A percentile compares a stretch with the other conserved stretches of the same genome.
These are phyloP conservation scores for Brachypodium distachyon DNA, from an alignment of 202 grass and related monocot genomes.

Conservation along the genomic window DNA sequence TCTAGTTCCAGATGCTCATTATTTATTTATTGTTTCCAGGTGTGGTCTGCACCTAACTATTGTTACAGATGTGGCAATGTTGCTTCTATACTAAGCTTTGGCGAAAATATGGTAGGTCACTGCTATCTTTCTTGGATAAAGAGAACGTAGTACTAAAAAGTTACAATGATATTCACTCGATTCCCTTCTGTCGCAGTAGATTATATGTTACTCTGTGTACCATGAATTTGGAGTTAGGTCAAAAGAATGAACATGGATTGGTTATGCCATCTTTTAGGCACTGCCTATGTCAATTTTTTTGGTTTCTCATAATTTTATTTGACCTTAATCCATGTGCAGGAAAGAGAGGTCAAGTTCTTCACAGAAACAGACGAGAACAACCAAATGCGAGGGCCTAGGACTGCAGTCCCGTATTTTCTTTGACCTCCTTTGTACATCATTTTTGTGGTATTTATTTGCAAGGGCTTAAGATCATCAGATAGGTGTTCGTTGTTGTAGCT, in stretches of 20 bases:
- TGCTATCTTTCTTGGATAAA: neutral
- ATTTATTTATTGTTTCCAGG: conserved; percentile 34
- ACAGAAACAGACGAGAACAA: conserved; percentile 82
- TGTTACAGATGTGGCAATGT: conserved; percentile 99
- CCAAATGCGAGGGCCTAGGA: conserved; percentile 63
- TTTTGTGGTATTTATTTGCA: conserved; percentile 9
- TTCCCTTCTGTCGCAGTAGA: neutral
- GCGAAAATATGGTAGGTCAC: conserved; percentile 68
- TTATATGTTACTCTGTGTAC: neutral
- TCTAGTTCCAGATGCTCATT: neutral
- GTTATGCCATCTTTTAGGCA: neutral
- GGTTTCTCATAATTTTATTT: neutral
- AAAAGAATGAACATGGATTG: neutral
- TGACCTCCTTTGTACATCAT: conserved; percentile 39
- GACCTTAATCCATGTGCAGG: conserved; percentile 26
- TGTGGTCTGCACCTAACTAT: conserved; percentile 99
- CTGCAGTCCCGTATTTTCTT: conserved; percentile 64
- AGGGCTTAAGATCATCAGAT: conserved; percentile 1
- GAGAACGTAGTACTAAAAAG: neutral
- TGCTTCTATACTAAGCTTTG: conserved; percentile 96
- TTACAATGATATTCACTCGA: neutral
- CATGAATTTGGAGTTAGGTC: neutral
- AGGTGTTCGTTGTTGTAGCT: conserved; percentile 12
- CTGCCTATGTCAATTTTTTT: neutral
- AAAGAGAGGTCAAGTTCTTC: conserved; percentile 96